Evolutionary conservation across 2,329 filamentous ascomycete species (phyloP).

Genomic region (Colletotrichum sublineola): DNA sequence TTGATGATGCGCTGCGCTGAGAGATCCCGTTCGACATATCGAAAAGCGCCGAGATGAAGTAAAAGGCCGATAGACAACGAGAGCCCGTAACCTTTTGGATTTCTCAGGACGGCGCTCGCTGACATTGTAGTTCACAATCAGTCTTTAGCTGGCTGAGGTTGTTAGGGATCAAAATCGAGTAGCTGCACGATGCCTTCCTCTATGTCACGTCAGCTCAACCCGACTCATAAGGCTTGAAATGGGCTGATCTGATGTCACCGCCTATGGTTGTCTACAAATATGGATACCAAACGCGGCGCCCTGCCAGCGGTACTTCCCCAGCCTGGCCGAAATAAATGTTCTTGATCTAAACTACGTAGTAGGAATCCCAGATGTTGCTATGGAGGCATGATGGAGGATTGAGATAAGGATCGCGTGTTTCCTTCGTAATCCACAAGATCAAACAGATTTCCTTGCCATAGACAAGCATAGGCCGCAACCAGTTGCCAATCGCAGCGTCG

Average conservation of each 20-base stretch:
- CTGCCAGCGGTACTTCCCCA: background rate
- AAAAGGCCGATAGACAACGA: conserved; percentile 31
- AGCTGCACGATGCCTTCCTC: background rate
- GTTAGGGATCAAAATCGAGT: too few species aligned
- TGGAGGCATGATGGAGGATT: too few species aligned
- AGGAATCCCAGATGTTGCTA: too few species aligned
- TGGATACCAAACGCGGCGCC: too few species aligned
- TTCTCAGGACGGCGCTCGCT: background rate
- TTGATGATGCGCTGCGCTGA: conserved; percentile 33
- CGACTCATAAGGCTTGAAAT: background rate
- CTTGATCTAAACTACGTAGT: too few species aligned
- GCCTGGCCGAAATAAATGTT: background rate
- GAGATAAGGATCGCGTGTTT: too few species aligned
- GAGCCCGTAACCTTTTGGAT: background rate
- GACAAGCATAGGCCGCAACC: too few species aligned
- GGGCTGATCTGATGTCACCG: background rate
- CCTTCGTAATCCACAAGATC: too few species aligned
- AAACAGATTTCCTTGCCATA: background rate
- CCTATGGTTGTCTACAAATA: background rate
- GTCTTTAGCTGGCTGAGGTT: background rate
- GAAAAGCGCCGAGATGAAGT: conserved; percentile 43
- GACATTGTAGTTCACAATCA: background rate
- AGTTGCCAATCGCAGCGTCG: too few species aligned
- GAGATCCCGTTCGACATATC: conserved; percentile 47
- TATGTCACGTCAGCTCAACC: background rate